Base-by-base conservation (phyloP, 306 rosid species). In the Fagus crenata region DNA sequence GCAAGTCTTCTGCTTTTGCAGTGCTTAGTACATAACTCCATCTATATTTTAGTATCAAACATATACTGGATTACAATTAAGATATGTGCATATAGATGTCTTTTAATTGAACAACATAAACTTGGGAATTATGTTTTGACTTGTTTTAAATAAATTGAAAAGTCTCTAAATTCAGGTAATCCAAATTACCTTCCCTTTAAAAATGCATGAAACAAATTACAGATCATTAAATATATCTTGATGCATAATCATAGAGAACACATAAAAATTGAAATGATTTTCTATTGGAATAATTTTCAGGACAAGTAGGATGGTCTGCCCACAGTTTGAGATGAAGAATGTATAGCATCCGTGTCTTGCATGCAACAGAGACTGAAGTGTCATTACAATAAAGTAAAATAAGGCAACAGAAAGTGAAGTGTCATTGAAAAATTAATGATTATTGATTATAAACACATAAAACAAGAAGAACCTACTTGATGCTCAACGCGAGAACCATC, bases 401-500 rank as follows among this genome's bases (percentile, higher is more conserved):
- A 18, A 14, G 36, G 51, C 49, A 67, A 39, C 11, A 67, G 28
- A 22, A 22, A 22, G 28, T 22, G 28, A 22, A 22, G 28, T 22
- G 28, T 22, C 28, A 22, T 22, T 22, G 28, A 22, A 22, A 22
- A 22, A 22, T 22, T 22, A 22, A 22, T 22, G 28, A 22, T 22
- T 22, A 22, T 22, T 22, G 28, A 22, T 22, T 22, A 22, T 22
- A 22, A 22, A 22, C 28, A 22, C 28, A 22, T 22, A 18, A 75
- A 72, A 46, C 17, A 69, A 76, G 64, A 54, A 71, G 51, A 70
- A 67, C 92, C 22, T 83, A 95, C 99, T 82, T 89, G 97, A 86
- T 95, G 99, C 87, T 95, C 96, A 49, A 60, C 32, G 51, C 84
- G 84, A 74, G 96, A 90, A 77, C 97, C 96, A 81, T 95, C 93